A percentile compares a stretch with the other conserved stretches of the same genome.
Conservation (phyloP, 2,329 filamentous ascomycete species). For the Colletotrichum viniferum region DNA sequence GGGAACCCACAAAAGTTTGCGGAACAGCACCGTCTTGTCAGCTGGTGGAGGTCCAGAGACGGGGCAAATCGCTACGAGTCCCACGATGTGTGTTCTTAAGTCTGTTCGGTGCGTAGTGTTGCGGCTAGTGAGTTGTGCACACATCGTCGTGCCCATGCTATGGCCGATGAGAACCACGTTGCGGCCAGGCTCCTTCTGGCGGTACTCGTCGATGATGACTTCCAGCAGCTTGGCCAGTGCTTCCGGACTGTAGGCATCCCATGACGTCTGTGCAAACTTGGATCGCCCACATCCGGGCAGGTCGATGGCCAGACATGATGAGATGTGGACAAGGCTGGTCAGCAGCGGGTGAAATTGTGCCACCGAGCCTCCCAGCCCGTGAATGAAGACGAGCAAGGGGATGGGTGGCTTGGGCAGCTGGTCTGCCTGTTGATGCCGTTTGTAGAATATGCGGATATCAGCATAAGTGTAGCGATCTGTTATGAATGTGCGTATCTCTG, state of each 20-base stretch:
- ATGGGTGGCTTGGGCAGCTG: conserved; percentile 77
- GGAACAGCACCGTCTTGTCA: conserved; percentile 48
- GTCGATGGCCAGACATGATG: conserved; percentile 86
- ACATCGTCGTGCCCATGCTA: conserved; percentile 85
- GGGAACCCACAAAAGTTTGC: conserved; percentile 71
- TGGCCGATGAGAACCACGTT: conserved; percentile 83
- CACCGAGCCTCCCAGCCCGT: conserved; percentile 90
- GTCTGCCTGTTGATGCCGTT: conserved; percentile 79
- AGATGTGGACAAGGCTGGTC: conserved; percentile 80
- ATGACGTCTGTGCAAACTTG: conserved; percentile 69
- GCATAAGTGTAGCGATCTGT: conserved; percentile 75
- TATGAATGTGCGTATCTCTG: conserved; percentile 72
- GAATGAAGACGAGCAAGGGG: conserved; percentile 87
- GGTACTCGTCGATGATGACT: conserved; percentile 74
- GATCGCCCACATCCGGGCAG: conserved; percentile 89
- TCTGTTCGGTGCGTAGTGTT: conserved; percentile 50
- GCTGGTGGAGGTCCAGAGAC: conserved; percentile 66
- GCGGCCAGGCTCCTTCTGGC: conserved; percentile 68
- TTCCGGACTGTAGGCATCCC: conserved; percentile 80
- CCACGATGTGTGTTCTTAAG: conserved; percentile 70
- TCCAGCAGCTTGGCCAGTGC: conserved; percentile 78
- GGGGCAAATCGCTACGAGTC: conserved; percentile 83
- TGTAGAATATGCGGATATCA: conserved; percentile 81
- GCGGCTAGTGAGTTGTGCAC: conserved; percentile 68
- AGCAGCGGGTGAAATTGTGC: conserved; percentile 86